Evolutionary conservation across 78 protist species (phyloP).

Genomic region (Anaeramoeba ignava): DNA sequence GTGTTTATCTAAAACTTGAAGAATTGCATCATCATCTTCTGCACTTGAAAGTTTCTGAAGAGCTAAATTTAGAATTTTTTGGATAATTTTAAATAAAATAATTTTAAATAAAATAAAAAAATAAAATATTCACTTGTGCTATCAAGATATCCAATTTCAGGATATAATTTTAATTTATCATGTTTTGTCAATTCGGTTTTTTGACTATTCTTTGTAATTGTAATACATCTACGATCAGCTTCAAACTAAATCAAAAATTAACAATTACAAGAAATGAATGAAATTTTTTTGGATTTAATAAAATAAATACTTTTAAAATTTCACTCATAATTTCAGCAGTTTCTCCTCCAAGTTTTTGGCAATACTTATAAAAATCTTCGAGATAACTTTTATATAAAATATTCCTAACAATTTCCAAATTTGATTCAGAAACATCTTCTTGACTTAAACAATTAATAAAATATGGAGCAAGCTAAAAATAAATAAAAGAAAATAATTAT

Average conservation of each 20-base stretch:
- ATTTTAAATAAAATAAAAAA: too few species aligned
- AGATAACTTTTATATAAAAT: conserved; percentile 84
- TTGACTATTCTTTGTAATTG: conserved; percentile 11
- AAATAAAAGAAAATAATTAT: neutral
- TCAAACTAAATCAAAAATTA: conserved; percentile 14
- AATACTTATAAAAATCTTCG: conserved; percentile 82
- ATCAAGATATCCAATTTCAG: conserved; percentile 15
- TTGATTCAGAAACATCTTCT: neutral
- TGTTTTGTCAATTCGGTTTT: conserved; percentile 5
- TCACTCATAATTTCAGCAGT: conserved; percentile 65
- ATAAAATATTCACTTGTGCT: neutral
- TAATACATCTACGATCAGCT: conserved; percentile 20
- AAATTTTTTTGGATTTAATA: neutral
- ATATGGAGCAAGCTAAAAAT: neutral
- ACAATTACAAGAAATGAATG: neutral
- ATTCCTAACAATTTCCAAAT: neutral
- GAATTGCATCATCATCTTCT: too few species aligned
- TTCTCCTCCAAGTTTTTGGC: conserved; percentile 61
- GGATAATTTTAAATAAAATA: too few species aligned
- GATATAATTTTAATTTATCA: conserved; percentile 1
- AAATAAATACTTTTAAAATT: conserved; percentile 35
- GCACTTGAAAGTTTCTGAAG: too few species aligned
- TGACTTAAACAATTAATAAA: neutral
- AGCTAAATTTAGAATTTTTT: too few species aligned
- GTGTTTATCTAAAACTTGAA: too few species aligned